Evolutionary conservation across 352 stramenopile genomes (phyloP).

Genomic region (Blastocystis sp.): DNA sequence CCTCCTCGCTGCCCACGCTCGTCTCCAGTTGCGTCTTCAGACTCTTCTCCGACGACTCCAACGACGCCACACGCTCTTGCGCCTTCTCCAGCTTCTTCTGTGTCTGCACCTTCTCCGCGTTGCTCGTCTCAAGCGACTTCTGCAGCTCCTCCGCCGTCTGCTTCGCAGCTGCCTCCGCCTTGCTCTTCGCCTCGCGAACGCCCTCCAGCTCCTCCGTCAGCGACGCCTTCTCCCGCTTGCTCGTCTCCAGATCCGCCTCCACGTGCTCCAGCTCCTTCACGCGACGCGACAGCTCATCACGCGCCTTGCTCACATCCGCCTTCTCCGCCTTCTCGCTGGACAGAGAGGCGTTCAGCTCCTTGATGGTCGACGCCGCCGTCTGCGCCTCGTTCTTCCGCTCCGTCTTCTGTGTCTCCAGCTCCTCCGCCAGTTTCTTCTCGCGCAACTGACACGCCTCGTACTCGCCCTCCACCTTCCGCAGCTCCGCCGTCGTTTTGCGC

Average conservation of each 20-base stretch:
- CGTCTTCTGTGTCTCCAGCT: background rate
- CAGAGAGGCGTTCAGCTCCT: background rate
- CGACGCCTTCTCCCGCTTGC: background rate
- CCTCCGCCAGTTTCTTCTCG: conserved; percentile 10
- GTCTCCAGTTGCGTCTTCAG: background rate
- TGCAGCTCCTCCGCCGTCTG: background rate
- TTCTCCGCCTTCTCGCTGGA: background rate
- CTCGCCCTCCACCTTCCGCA: background rate
- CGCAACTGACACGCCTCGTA: background rate
- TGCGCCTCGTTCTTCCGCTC: background rate
- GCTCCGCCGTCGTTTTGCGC: background rate
- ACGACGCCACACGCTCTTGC: background rate
- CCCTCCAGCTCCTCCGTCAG: background rate
- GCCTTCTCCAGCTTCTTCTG: conserved; percentile 45
- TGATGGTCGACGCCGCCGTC: background rate
- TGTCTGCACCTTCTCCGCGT: background rate
- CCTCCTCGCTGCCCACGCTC: background rate
- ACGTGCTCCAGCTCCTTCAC: background rate
- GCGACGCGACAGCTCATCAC: background rate
- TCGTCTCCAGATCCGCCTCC: background rate
- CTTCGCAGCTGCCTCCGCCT: background rate
- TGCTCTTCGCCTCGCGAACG: background rate
- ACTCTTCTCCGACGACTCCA: background rate
- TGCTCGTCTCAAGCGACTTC: background rate
- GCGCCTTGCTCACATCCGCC: background rate